Percentiles rank a stretch among this genome's conserved stretches.
Evolutionary conservation across 495 filamentous ascomycete species (phyloP).

Genomic region (Rusavskia elegans): DNA sequence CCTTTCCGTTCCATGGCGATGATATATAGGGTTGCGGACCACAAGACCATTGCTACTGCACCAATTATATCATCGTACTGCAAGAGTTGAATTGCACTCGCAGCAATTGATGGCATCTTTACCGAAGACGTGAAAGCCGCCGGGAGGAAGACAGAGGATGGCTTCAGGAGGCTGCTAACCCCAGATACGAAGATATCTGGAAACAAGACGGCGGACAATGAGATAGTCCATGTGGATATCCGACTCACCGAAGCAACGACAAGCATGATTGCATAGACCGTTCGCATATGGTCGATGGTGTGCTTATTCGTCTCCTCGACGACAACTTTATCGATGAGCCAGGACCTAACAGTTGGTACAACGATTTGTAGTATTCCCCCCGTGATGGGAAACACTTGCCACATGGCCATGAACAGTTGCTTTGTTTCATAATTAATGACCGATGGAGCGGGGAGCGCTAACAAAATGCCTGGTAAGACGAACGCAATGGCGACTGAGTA

Average conservation of each 20-base stretch:
- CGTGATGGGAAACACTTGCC: slow-evolving; percentile 43
- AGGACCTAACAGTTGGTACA: slow-evolving; percentile 13
- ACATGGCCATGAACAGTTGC: slow-evolving; percentile 39
- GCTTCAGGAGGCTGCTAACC: slow-evolving; percentile 21
- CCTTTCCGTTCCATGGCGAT: slow-evolving; percentile 24
- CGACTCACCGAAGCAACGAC: slow-evolving; percentile 31
- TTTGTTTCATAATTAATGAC: slow-evolving; percentile 30
- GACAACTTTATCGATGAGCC: slow-evolving; percentile 9
- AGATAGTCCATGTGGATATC: slow-evolving; percentile 26
- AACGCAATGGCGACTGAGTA: slow-evolving; percentile 31
- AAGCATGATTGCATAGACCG: slow-evolving; percentile 39
- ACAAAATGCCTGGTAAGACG: slow-evolving; percentile 32
- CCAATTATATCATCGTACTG: slow-evolving; percentile 44
- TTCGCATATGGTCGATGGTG: slow-evolving; percentile 21
- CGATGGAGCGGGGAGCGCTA: slow-evolving; percentile 34
- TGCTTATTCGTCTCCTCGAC: slow-evolving; percentile 8
- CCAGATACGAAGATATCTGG: slow-evolving; percentile 22
- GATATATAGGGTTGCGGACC: slow-evolving; percentile 32
- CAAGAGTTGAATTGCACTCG: slow-evolving; percentile 35
- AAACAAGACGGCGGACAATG: slow-evolving; percentile 23
- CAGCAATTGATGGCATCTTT: slow-evolving; percentile 23
- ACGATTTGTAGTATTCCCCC: slow-evolving; percentile 17
- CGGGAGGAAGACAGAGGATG: slow-evolving; percentile 22
- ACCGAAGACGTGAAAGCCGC: slow-evolving; percentile 25
- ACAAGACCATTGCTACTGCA: slow-evolving; percentile 32